Evolutionary conservation across 2,329 filamentous ascomycete genomes (phyloP).

Genomic region (Paecilomyces dactylethromorphus): DNA sequence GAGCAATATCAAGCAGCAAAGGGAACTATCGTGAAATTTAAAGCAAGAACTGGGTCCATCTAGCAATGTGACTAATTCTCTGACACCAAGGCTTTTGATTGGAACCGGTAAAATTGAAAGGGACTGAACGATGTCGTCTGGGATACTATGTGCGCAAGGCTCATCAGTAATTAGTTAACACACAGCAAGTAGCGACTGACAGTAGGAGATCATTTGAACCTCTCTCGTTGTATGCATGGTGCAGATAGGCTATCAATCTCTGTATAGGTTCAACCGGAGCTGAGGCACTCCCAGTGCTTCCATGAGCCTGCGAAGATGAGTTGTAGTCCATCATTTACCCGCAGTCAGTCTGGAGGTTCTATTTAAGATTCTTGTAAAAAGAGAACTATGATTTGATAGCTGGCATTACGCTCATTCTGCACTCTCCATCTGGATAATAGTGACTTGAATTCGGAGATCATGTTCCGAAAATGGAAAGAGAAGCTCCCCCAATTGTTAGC

Average conservation of each 20-base stretch:
- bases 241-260: background rate
- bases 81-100: background rate
- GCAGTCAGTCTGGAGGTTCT: background rate
- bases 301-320: background rate
- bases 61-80: background rate
- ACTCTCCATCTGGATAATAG: background rate
- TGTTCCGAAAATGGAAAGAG: background rate
- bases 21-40: background rate
- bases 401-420: background rate
- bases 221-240: background rate
- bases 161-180: background rate
- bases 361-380: background rate
- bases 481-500: background rate
- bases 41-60: background rate
- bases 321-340: background rate
- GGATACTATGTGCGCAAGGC: background rate
- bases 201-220: background rate
- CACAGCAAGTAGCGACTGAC: background rate
- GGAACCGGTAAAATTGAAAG: background rate
- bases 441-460: background rate
- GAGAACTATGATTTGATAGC: background rate
- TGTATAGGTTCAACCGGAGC: background rate
- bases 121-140: background rate
- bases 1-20: constrained; percentile 9
- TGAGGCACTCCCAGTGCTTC: background rate